A percentile compares a stretch with the other conserved stretches of the same genome.
Conservation (phyloP, 805 yeast genomes). For the Ogataea ramenticola region DNA sequence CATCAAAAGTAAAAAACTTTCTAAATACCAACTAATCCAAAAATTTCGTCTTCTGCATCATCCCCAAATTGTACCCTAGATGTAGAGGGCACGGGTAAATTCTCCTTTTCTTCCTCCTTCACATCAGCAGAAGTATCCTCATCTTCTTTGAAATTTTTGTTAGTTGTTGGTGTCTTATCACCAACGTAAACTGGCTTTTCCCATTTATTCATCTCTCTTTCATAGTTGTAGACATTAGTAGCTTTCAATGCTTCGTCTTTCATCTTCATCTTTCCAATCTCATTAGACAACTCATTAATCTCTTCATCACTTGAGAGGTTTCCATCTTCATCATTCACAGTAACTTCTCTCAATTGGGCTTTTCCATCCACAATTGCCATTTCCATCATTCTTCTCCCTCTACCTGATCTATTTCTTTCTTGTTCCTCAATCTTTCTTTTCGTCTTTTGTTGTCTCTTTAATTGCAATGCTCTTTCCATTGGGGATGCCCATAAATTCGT, state of each 20-base stretch:
- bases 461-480: conserved; percentile 76
- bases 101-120: conserved; percentile 1
- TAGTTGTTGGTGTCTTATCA: background rate
- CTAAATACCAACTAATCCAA: conserved; percentile 5
- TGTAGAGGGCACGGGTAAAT: background rate
- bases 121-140: background rate
- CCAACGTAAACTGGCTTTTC: conserved; percentile 30
- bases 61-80: conserved; percentile 23
- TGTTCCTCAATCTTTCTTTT: conserved; percentile 55
- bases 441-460: conserved; percentile 79
- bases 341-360: conserved; percentile 54
- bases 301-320: conserved; percentile 29
- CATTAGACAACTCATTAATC: conserved; percentile 24
- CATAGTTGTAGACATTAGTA: conserved; percentile 52
- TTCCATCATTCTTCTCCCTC: conserved; percentile 68
- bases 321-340: conserved; percentile 13
- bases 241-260: conserved; percentile 26
- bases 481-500: conserved; percentile 79
- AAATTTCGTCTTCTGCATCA: conserved; percentile 21
- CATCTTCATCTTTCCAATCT: conserved; percentile 29
- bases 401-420: conserved; percentile 56
- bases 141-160: background rate
- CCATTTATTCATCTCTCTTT: conserved; percentile 48
- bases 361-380: conserved; percentile 78
- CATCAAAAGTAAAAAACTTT: too few species aligned